Conservation (phyloP, 2,329 filamentous ascomycete species). For the Cercospora sp. region DNA sequence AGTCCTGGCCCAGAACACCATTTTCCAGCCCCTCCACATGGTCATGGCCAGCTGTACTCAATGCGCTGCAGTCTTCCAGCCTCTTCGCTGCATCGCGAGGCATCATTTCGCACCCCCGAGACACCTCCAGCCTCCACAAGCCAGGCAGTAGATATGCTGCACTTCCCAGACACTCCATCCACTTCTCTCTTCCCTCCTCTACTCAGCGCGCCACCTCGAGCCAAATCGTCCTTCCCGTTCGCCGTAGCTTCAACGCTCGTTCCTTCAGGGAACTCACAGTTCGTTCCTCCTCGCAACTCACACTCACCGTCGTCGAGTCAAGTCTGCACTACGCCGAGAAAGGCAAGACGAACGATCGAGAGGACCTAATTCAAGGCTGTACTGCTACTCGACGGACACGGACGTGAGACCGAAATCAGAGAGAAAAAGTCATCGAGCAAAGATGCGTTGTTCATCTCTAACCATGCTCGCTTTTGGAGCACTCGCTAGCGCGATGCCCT, state of each 20-base stretch:
- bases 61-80: background rate
- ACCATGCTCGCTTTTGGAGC: slow-evolving; percentile 9
- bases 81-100: background rate
- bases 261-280: background rate
- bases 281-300: slow-evolving; percentile 3
- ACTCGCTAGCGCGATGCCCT: slow-evolving; percentile 3
- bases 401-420: background rate
- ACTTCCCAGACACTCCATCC: slow-evolving; percentile 5
- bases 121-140: background rate
- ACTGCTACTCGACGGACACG: background rate
- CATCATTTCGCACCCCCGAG: background rate
- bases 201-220: background rate
- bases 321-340: background rate
- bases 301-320: background rate
- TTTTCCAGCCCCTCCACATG: background rate
- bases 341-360: background rate
- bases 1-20: background rate
- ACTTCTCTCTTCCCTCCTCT: background rate
- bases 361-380: background rate
- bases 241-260: background rate
- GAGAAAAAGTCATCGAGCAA: background rate
- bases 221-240: background rate
- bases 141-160: background rate
- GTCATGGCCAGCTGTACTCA: background rate
- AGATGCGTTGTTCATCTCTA: slow-evolving; percentile 6